Percentiles rank a stretch among this genome's conserved stretches.
These are phyloP conservation scores for Alternaria novae-zelandiae DNA, from an alignment of 2,329 filamentous ascomycete genomes.

Conservation along the genomic window DNA sequence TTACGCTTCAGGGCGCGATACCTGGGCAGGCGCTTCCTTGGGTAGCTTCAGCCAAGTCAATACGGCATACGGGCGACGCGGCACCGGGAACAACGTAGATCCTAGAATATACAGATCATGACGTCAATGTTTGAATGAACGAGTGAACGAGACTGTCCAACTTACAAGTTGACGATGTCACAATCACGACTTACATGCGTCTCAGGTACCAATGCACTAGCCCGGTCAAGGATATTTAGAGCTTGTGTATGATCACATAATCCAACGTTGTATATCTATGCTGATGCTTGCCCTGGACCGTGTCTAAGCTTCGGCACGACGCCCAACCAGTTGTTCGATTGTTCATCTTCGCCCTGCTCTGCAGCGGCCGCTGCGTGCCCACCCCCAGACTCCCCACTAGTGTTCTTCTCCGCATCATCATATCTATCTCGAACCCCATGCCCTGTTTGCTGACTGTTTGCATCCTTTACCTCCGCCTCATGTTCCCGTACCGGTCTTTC, in stretches of 20 bases:
- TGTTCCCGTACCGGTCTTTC: conserved; percentile 9
- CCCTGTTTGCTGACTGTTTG: background rate
- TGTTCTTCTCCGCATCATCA: background rate
- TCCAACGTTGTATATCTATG: background rate
- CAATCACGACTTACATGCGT: background rate
- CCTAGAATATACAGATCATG: background rate
- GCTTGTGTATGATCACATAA: background rate
- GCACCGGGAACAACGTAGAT: background rate
- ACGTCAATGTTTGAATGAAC: background rate
- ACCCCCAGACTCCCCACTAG: background rate
- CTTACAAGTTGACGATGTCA: background rate
- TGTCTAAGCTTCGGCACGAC: conserved; percentile 16
- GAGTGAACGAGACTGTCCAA: background rate
- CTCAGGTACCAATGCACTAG: background rate
- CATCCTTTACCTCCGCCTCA: background rate
- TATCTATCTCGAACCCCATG: conserved; percentile 11
- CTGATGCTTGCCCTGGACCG: conserved; percentile 5
- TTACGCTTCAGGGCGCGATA: background rate
- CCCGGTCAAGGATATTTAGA: background rate
- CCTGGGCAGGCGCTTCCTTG: background rate
- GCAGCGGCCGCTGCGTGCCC: background rate
- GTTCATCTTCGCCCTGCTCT: conserved; percentile 8
- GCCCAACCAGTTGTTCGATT: conserved; percentile 18
- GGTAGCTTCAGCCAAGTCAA: background rate
- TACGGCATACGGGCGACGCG: background rate